Evolutionary conservation across 176 grass and related monocot species (phyloP), one percentile per base, ranked within the genome.

Genomic region (Urochloa ruziziensis): DNA sequence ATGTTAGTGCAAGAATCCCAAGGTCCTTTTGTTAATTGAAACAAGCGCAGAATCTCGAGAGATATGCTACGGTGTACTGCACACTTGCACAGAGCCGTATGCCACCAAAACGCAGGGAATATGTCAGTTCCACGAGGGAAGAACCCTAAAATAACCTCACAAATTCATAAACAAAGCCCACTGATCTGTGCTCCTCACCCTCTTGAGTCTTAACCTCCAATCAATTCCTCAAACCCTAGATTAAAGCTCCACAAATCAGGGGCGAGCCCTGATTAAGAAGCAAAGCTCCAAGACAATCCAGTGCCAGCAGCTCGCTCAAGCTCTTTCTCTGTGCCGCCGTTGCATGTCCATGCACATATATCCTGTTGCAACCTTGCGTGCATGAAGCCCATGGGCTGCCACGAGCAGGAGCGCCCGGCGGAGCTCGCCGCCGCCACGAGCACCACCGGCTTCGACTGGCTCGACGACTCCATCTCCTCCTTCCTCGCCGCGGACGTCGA

Each of bases 391-490:
- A 83, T 90, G 74, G 60, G 37, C 15, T 83, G 80, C 78, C 83
- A 74, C 30, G 84, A 79, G 39, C 30, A 86, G 32, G 79, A 86
- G 14, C 42, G 39, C 42, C 78, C 75, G 19, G 36, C 36, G 4
- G 73, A 63, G 40, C 63, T 71, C 42, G 62, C 51, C 52, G 52
- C 72, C 54, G 4, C 82, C 6, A 43, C 77, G 2, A 70, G 11
- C 43, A 63, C 30, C 77, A 70, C 44, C 51, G 84, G 60, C 60
- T 39, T 87, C 11, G 67, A 79, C 27, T 90, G 89, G 89, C 51
- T 90, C 4, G 89, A 90, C 24, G 80, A 83, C 15, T 80, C 84
- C 80, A 86, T 90, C 67, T 87, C 89, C 36, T n/a, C n/a, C 60
- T 83, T 90, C 51, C 89, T 90, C 60, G 62, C 67, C 24, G 74